phyloP scores from a whole-genome alignment of 176 grass and related monocot species.

The Carex pumila region DNA sequence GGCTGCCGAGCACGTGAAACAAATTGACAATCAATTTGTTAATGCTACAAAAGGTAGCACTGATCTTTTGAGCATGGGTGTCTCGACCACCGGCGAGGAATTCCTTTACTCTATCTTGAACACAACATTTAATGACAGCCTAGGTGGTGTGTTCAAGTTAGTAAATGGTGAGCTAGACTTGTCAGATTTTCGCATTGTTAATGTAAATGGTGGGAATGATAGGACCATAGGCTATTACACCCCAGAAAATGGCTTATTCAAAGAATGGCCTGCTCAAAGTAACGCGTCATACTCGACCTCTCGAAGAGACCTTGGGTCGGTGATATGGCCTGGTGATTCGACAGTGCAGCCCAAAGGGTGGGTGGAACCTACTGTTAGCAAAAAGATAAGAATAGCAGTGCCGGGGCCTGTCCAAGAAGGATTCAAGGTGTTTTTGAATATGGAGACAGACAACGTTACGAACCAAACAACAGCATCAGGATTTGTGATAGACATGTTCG shows the following conservation, averaged over 20 bases:
- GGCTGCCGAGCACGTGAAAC: slow-evolving; percentile 36
- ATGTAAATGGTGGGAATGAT: slow-evolving; percentile 19
- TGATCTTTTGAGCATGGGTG: slow-evolving; percentile 17
- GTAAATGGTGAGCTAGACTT: slow-evolving; percentile 17
- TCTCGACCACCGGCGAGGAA: slow-evolving; percentile 21
- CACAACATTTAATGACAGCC: slow-evolving; percentile 13
- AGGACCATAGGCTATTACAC: slow-evolving; percentile 51
- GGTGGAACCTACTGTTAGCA: slow-evolving; percentile 23
- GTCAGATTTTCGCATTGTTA: slow-evolving; percentile 50
- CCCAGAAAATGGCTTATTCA: slow-evolving; percentile 17
- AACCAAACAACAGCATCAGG: slow-evolving; percentile 32
- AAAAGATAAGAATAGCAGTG: slow-evolving; percentile 41
- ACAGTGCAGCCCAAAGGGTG: slow-evolving; percentile 38
- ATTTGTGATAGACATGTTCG: slow-evolving; percentile 77
- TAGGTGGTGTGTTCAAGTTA: slow-evolving; percentile 43
- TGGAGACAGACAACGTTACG: slow-evolving; percentile 30
- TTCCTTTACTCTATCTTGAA: slow-evolving; percentile 28
- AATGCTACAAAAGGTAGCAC: background rate
- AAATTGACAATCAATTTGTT: background rate
- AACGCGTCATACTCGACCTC: slow-evolving; percentile 2
- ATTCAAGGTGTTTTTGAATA: slow-evolving; percentile 34
- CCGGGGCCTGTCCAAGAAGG: slow-evolving; percentile 10
- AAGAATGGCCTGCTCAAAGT: background rate
- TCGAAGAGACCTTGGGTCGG: slow-evolving; percentile 1
- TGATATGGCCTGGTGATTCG: slow-evolving; percentile 44